Conservation (phyloP, 768 basidiomycete species). For the Tylopilus plumbeoviolaceoides region DNA sequence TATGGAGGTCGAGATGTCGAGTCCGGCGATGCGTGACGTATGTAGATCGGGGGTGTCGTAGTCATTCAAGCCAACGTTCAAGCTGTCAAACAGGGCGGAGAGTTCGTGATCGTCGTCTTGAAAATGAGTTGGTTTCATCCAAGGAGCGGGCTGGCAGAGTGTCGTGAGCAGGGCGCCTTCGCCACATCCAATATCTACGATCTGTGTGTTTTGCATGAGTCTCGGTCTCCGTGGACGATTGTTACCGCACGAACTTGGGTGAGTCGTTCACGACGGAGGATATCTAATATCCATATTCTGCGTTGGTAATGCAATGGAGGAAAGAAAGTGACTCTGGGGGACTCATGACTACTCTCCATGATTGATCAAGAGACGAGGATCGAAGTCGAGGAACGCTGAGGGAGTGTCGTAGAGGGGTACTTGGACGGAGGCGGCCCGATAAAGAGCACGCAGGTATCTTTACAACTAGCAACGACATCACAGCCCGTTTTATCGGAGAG, state of each 20-base stretch:
- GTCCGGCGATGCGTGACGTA: constrained; percentile 52
- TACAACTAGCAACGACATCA: constrained; percentile 5
- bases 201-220: constrained; percentile 34
- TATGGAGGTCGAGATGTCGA: constrained; percentile 57
- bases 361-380: not conserved
- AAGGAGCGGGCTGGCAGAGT: constrained; percentile 72
- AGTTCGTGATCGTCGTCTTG: constrained; percentile 19
- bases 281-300: constrained; percentile 66
- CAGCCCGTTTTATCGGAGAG: not conserved
- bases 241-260: constrained; percentile 39
- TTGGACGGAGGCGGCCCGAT: constrained; percentile 21
- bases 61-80: constrained; percentile 18
- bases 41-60: constrained; percentile 58
- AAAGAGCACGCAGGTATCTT: constrained; percentile 2
- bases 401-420: constrained; percentile 5
- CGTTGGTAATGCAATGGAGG: constrained; percentile 67
- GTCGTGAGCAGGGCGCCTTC: constrained; percentile 69
- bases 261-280: constrained; percentile 53
- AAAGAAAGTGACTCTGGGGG: constrained; percentile 55
- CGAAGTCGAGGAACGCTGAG: not conserved
- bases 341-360: constrained; percentile 18
- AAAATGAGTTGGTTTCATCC: constrained; percentile 41
- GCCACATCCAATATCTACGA: constrained; percentile 83
- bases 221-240: not conserved
- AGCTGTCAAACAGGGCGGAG: constrained; percentile 15